Percentiles rank a stretch among this genome's conserved stretches.
Conservation (phyloP, 2,329 filamentous ascomycete species). For the Pseudogymnoascus sp. region DNA sequence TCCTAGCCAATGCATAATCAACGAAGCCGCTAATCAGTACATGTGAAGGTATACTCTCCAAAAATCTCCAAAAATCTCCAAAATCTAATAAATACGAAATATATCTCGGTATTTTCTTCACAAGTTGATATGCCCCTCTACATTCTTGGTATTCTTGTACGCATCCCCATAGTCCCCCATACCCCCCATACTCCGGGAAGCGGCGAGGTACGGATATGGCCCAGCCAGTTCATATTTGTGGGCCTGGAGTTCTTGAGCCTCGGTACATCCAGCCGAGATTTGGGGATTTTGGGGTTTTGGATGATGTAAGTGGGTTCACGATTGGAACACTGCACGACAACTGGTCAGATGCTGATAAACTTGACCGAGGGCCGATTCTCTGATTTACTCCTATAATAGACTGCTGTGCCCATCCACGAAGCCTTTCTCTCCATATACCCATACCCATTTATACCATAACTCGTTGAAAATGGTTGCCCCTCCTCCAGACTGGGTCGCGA, state of each 20-base stretch:
- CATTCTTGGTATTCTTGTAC: not conserved
- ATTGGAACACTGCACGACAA: not conserved
- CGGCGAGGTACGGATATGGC: not conserved
- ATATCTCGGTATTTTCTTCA: not conserved
- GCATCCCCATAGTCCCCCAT: not conserved
- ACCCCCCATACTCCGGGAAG: conserved; percentile 1
- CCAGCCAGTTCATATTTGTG: not conserved
- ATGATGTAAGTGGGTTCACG: conserved; percentile 5
- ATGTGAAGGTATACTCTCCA: conserved; percentile 3
- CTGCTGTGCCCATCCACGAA: not conserved
- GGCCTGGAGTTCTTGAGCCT: not conserved
- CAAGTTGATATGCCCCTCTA: not conserved
- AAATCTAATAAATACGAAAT: not conserved
- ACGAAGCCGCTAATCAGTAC: not conserved
- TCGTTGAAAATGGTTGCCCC: conserved; percentile 1
- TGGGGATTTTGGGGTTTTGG: conserved; percentile 6
- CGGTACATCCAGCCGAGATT: conserved; percentile 4
- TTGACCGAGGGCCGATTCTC: conserved; percentile 7
- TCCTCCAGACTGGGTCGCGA: conserved; percentile 54
- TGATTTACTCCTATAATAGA: not conserved
- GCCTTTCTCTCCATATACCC: not conserved
- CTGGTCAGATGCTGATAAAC: conserved; percentile 5
- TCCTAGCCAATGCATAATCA: conserved; percentile 1
- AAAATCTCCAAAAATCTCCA: conserved; percentile 9
- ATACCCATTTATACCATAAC: not conserved